A percentile compares a stretch with the other conserved stretches of the same genome.
Evolutionary conservation across 345 rosid species (phyloP).

Genomic region (Sonneratia caseolaris): DNA sequence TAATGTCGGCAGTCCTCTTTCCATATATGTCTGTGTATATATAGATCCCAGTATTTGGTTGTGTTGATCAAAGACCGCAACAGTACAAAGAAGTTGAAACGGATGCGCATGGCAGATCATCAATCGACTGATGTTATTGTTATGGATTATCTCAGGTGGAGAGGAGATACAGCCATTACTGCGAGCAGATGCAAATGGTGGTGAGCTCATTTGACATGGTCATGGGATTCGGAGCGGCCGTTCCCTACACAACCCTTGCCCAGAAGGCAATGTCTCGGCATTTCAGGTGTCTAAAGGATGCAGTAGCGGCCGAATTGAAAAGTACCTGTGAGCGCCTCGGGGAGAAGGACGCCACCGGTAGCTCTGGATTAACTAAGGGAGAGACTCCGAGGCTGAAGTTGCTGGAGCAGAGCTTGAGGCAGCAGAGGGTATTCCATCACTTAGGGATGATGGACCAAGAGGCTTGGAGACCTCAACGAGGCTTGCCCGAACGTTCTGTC

Average conservation of each 20-base stretch:
- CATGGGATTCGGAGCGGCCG: conserved; percentile 67
- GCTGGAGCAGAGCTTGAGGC: conserved; percentile 37
- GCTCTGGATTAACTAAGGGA: conserved; percentile 27
- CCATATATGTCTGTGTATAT: too few species aligned
- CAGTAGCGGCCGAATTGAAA: conserved; percentile 52
- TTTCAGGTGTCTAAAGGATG: conserved; percentile 63
- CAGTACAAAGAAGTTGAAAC: too few species aligned
- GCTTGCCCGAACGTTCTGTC: conserved; percentile 79
- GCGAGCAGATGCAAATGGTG: conserved; percentile 53
- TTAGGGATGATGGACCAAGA: conserved; percentile 65
- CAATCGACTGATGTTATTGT: too few species aligned
- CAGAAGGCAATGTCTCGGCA: conserved; percentile 90
- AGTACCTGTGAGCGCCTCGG: conserved; percentile 16
- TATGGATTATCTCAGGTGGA: conserved; percentile 39
- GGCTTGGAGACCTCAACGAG: conserved; percentile 84
- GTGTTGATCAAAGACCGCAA: too few species aligned
- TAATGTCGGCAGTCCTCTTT: too few species aligned
- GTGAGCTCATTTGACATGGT: conserved; percentile 58
- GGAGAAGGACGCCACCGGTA: conserved; percentile 28
- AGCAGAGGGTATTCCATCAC: conserved; percentile 46
- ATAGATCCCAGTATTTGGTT: too few species aligned
- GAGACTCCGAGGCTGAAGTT: conserved; percentile 45
- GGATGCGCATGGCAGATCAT: too few species aligned
- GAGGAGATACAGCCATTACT: conserved; percentile 53
- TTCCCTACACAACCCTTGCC: conserved; percentile 59